Evolutionary conservation across 1,284 basidiomycete species (phyloP), one percentile per base, ranked within the genome.

Genomic region (Stereum hirsutum): DNA sequence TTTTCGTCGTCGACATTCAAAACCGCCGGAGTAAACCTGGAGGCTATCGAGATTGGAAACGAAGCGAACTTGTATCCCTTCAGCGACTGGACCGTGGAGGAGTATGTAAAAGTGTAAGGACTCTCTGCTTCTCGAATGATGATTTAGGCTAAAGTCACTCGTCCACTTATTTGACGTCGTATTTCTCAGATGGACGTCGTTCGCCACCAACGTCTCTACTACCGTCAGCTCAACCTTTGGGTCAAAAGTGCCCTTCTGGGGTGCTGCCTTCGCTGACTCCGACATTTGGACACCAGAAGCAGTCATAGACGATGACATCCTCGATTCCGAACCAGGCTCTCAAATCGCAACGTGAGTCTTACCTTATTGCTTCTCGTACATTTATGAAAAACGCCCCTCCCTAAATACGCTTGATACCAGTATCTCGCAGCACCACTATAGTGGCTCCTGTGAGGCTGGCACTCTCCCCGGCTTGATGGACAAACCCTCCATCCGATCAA

Each of bases 31-130:
- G 72, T 82, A 36, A 62, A 59, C 2, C 35, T 47, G 12, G 41
- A 50, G 27, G 43, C 50, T 2, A 45, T 50, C 20, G 50, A 50
- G 23, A 42, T 44, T 6, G 64, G 66, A 5, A 83, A 84, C 46
- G 78, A 83, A 57, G 63, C 79, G 0, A 77, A 83, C 56, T 54
- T 81, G 6, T 83, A 80, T 78, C 76, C 51, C 73, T 73, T 1
- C 55, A 65, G 5, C 65, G n/a, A n/a, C n/a, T n/a, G n/a, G n/a
- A 79, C 33, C 34, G 60, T 28, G 53, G 48, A 61, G 11, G n/a
- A 75, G 54, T 81, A 80, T 49, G 70, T n/a, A n/a, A n/a, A n/a
- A n/a, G n/a, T n/a, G n/a, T n/a, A n/a, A n/a, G n/a, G n/a, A n/a
- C n/a, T n/a, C n/a, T n/a, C n/a, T n/a, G n/a, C n/a, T n/a, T n/a